Conservation (phyloP, 352 stramenopile species). For the Globisporangium solare region DNA sequence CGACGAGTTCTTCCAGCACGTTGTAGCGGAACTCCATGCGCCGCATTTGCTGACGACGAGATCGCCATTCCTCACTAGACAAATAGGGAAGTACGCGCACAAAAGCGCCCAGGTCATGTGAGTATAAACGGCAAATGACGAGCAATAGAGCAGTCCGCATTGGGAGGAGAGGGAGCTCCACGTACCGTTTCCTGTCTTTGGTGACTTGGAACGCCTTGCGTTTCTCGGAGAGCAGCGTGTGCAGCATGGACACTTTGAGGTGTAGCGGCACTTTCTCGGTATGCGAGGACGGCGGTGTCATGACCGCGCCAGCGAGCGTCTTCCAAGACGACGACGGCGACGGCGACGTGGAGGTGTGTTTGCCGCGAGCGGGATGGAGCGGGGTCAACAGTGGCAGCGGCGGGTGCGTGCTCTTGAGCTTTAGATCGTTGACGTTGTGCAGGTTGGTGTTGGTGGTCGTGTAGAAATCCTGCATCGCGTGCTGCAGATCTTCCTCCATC, state of each 20-base stretch:
- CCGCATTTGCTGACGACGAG: constrained; percentile 41
- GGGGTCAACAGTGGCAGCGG: neutral
- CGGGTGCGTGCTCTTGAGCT: no score
- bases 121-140: neutral
- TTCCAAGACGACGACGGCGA: constrained; percentile 5
- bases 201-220: constrained; percentile 41
- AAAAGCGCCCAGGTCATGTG: neutral
- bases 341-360: neutral
- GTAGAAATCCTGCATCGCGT: constrained; percentile 62
- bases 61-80: constrained; percentile 42
- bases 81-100: neutral
- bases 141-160: neutral
- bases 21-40: constrained; percentile 64
- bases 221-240: constrained; percentile 57
- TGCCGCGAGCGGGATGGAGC: neutral
- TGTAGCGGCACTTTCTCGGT: constrained; percentile 46
- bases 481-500: constrained; percentile 51
- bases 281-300: neutral
- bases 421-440: neutral
- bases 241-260: constrained; percentile 47
- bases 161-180: neutral
- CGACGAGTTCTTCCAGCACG: constrained; percentile 57
- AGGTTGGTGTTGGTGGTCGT: constrained; percentile 10
- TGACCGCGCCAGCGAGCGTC: constrained; percentile 3
- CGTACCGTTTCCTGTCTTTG: constrained; percentile 30